These are phyloP conservation scores for Dactylellina haptotyla DNA, from an alignment of 2,329 filamentous ascomycete genomes.

Conservation along the genomic window DNA sequence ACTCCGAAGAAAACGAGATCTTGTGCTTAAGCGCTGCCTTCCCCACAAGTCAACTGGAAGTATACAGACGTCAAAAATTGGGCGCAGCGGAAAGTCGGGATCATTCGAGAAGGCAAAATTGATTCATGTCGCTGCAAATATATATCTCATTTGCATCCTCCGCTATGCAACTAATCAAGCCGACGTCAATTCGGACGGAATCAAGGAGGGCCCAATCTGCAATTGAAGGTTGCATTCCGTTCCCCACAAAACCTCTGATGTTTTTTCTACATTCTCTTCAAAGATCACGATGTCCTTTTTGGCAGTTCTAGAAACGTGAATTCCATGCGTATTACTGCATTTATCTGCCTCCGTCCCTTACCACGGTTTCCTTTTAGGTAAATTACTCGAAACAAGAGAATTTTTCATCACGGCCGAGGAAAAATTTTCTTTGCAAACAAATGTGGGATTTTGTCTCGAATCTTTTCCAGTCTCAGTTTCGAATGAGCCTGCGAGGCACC, in stretches of 20 bases:
- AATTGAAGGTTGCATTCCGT: constrained; percentile 53
- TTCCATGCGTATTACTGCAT: constrained; percentile 5
- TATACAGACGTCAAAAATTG: constrained; percentile 5
- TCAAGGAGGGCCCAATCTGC: constrained; percentile 34
- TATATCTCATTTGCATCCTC: constrained; percentile 36
- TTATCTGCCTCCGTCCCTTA: constrained; percentile 15
- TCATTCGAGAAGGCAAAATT: constrained; percentile 42
- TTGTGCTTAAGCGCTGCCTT: constrained; percentile 32
- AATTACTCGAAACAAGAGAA: constrained; percentile 29
- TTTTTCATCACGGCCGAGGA: constrained; percentile 6
- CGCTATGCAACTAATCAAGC: constrained; percentile 29
- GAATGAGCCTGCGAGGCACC: constrained; percentile 26
- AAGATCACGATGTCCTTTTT: constrained; percentile 40
- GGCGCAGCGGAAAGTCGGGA: constrained; percentile 32
- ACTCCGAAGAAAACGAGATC: constrained; percentile 40
- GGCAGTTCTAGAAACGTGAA: constrained; percentile 9
- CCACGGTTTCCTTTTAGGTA: constrained; percentile 31
- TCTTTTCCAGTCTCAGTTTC: constrained; percentile 24
- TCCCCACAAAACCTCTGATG: constrained; percentile 44
- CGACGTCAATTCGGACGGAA: constrained; percentile 30
- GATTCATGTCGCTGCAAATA: constrained; percentile 27
- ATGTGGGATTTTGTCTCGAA: constrained; percentile 47
- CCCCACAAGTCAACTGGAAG: constrained; percentile 28
- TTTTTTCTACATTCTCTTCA: constrained; percentile 29
- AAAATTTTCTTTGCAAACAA: constrained; percentile 27